These are phyloP conservation scores for Hygrocybe punicea DNA, from an alignment of 768 basidiomycete genomes.

Conservation along the genomic window DNA sequence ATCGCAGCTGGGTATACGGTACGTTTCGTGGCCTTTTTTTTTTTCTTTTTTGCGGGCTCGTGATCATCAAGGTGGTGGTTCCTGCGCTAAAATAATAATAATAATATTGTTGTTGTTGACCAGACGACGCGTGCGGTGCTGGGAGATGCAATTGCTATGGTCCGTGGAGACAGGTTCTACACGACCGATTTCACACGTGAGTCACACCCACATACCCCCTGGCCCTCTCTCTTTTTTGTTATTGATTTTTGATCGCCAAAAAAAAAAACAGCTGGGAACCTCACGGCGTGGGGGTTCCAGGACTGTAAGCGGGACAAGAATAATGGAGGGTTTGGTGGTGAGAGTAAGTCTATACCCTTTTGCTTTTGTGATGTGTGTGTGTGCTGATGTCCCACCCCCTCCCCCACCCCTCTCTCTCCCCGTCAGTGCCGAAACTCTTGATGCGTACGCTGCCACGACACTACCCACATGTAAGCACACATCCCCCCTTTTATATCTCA, in stretches of 20 bases:
- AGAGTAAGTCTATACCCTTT: slow-evolving; percentile 30
- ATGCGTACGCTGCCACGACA: slow-evolving; percentile 43
- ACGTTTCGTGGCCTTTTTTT: background rate
- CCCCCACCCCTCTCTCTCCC: too few species aligned
- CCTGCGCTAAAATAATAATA: too few species aligned
- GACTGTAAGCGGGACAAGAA: slow-evolving; percentile 45
- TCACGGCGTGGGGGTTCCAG: slow-evolving; percentile 52
- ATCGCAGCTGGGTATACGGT: slow-evolving; percentile 57
- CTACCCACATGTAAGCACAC: slow-evolving; percentile 33
- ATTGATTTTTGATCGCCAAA: too few species aligned
- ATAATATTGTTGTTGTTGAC: background rate
- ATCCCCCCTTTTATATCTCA: too few species aligned
- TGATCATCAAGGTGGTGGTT: too few species aligned
- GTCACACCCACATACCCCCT: slow-evolving; percentile 12
- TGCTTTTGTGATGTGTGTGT: background rate
- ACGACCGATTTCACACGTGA: slow-evolving; percentile 51
- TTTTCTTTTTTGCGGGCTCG: background rate
- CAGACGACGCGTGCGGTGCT: slow-evolving; percentile 49
- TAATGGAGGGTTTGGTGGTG: slow-evolving; percentile 38
- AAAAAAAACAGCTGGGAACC: slow-evolving; percentile 42
- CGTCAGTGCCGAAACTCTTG: slow-evolving; percentile 47
- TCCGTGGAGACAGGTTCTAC: slow-evolving; percentile 53
- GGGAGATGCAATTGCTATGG: slow-evolving; percentile 51
- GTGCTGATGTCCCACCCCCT: too few species aligned
- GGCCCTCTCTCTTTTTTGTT: background rate